phyloP scores from a whole-genome alignment of 257 asterid species.

The Scutellaria galericulata region DNA sequence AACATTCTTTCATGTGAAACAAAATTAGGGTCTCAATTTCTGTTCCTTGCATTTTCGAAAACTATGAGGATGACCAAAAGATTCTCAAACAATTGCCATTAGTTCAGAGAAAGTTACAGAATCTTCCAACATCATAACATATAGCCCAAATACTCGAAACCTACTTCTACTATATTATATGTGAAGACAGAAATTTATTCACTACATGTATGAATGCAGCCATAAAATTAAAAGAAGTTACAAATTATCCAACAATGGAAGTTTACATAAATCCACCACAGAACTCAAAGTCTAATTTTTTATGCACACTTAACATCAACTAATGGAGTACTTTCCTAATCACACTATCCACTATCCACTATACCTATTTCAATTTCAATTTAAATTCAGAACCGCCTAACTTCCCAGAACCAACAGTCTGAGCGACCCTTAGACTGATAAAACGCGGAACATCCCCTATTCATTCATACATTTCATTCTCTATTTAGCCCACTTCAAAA shows the following conservation, averaged over 20 bases:
- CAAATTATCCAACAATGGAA: slow-evolving; percentile 8
- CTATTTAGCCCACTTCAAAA: slow-evolving; percentile 8
- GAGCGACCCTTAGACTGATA: too few species aligned
- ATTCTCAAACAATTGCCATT: neutral
- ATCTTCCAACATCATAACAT: neutral
- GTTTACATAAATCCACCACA: neutral
- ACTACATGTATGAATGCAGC: neutral
- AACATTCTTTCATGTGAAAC: slow-evolving; percentile 6
- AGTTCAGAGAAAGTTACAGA: neutral
- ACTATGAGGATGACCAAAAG: slow-evolving; percentile 9
- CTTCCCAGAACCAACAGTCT: neutral
- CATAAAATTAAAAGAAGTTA: slow-evolving; percentile 3
- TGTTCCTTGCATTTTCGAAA: slow-evolving; percentile 8
- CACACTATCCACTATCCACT: too few species aligned
- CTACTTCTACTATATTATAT: neutral
- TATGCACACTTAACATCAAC: neutral
- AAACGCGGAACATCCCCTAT: neutral
- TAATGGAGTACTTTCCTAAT: neutral
- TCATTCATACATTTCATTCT: neutral
- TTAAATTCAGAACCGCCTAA: neutral
- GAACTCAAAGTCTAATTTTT: slow-evolving; percentile 11
- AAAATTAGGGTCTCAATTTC: neutral
- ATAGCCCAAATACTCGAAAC: neutral
- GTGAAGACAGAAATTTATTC: neutral
- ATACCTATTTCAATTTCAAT: neutral